These are phyloP conservation scores for Termitomyces sp. DNA, from an alignment of 768 basidiomycete genomes.

Conservation along the genomic window DNA sequence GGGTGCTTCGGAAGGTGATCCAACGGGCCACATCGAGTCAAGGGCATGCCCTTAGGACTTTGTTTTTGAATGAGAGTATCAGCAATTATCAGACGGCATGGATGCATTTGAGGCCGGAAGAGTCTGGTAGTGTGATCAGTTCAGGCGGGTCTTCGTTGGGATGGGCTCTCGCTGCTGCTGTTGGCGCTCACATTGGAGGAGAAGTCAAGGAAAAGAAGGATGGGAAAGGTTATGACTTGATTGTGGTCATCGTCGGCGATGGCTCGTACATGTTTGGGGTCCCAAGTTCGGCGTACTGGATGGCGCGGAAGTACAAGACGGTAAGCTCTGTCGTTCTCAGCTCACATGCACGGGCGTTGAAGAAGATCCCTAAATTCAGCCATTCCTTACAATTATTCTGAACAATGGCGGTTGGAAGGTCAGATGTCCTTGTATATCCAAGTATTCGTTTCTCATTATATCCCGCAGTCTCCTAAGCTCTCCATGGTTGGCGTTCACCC, in stretches of 20 bases:
- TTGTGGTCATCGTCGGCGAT: conserved; percentile 60
- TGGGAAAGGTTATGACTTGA: conserved; percentile 39
- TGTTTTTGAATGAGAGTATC: conserved; percentile 61
- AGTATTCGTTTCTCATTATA: background rate
- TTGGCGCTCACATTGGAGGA: conserved; percentile 51
- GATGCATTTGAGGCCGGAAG: conserved; percentile 50
- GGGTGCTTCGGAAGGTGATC: conserved; percentile 38
- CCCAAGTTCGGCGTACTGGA: conserved; percentile 66
- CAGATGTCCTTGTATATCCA: conserved; percentile 8
- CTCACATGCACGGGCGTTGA: background rate
- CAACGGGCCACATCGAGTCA: conserved; percentile 26
- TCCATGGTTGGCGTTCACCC: conserved; percentile 68
- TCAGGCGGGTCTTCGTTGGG: conserved; percentile 66
- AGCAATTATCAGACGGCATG: conserved; percentile 50
- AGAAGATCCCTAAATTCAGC: conserved; percentile 27
- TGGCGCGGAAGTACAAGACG: conserved; percentile 61
- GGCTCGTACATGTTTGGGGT: conserved; percentile 65
- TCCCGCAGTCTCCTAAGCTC: conserved; percentile 46
- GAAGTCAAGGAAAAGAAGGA: conserved; percentile 16
- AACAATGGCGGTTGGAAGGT: conserved; percentile 72
- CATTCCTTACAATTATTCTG: conserved; percentile 63
- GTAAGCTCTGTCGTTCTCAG: conserved; percentile 28
- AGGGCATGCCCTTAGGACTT: conserved; percentile 29
- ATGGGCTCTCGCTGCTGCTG: conserved; percentile 59
- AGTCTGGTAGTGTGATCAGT: conserved; percentile 42